Evolutionary conservation across 352 stramenopile species (phyloP), one percentile per base, ranked within the genome.

Genomic region (Pythium phragmitis): DNA sequence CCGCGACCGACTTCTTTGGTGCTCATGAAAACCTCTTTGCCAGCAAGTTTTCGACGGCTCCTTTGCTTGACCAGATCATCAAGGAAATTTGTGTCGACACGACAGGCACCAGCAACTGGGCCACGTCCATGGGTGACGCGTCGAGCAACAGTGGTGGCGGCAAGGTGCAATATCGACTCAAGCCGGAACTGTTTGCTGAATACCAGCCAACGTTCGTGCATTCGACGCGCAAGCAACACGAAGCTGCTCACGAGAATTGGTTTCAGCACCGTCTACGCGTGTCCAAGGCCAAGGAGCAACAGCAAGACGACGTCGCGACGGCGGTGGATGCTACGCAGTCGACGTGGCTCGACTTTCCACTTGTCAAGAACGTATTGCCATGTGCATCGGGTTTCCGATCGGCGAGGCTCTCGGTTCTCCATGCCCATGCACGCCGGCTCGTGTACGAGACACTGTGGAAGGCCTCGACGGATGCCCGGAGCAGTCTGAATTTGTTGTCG

Each of bases 141-240:
- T 63, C 79, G 21, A 63, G 55, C 1, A 74, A 67, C 33, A 53
- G 16, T 60, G 51, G 67, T 52, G 54, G 51, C 21, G 54, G 56
- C 16, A 92, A 91, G 57, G 86, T 91, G 42, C 80, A 89, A 65
- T 96, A 94, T 70, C 80, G 81, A 1, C 73, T 96, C 19, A 91
- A 93, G 45, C 80, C 88, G 0, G 79, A 93, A 61, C 70, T 91
- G 7, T 91, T 87, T 46, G 82, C 85, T 26, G 84, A 94, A 64
- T 96, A 96, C 72, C 84, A 88, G 50, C 84, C 88, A 14, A 90
- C 85, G 7, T 95, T 92, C 57, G 81, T 93, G n/a, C 85, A 95
- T 52, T 61, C 96, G 51, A 92, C 88, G 21, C 77, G 87, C 37
- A 93, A 96, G 49, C 87, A 96, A 41, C 88, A 96, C 58, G 87